These are phyloP conservation scores for Talaromyces nanjingensis DNA, from an alignment of 495 filamentous ascomycete genomes.

Conservation along the genomic window DNA sequence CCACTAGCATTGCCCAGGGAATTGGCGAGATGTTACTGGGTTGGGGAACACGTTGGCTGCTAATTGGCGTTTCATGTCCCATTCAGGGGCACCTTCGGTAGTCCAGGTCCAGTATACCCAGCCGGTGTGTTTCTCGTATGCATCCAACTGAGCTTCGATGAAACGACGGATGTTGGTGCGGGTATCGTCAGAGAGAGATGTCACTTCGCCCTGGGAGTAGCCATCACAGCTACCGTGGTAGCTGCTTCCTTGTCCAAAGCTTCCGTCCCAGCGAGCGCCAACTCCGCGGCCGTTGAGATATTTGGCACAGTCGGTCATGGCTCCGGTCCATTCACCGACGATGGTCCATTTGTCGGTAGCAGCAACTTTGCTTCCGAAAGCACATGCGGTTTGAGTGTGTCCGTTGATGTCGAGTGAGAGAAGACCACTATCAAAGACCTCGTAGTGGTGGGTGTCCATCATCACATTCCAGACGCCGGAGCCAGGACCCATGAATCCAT, in stretches of 20 bases:
- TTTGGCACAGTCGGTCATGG: constrained; percentile 68
- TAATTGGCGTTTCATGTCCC: constrained; percentile 69
- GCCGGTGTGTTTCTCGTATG: constrained; percentile 59
- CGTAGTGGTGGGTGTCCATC: constrained; percentile 62
- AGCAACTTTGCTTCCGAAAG: constrained; percentile 38
- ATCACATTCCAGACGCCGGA: constrained; percentile 53
- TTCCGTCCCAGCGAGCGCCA: constrained; percentile 66
- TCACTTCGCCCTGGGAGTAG: constrained; percentile 51
- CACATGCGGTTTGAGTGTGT: constrained; percentile 48
- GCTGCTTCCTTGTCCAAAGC: constrained; percentile 32
- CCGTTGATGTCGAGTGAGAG: constrained; percentile 38
- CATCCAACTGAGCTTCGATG: constrained; percentile 69
- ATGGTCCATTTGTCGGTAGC: constrained; percentile 63
- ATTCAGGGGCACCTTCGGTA: constrained; percentile 80
- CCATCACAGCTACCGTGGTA: constrained; percentile 52
- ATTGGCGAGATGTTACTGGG: constrained; percentile 44
- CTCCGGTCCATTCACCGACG: constrained; percentile 64
- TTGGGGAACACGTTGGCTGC: constrained; percentile 55
- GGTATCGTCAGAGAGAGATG: constrained; percentile 41
- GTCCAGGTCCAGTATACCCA: constrained; percentile 87
- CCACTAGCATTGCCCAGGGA: constrained; percentile 20
- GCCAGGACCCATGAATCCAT: constrained; percentile 57
- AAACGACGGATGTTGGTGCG: constrained; percentile 52
- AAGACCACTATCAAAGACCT: constrained; percentile 57
- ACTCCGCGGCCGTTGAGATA: constrained; percentile 64